Evolutionary conservation across 306 rosid genomes (phyloP), one percentile per base, ranked within the genome.

Genomic region (Pterocarpus macrocarpus): DNA sequence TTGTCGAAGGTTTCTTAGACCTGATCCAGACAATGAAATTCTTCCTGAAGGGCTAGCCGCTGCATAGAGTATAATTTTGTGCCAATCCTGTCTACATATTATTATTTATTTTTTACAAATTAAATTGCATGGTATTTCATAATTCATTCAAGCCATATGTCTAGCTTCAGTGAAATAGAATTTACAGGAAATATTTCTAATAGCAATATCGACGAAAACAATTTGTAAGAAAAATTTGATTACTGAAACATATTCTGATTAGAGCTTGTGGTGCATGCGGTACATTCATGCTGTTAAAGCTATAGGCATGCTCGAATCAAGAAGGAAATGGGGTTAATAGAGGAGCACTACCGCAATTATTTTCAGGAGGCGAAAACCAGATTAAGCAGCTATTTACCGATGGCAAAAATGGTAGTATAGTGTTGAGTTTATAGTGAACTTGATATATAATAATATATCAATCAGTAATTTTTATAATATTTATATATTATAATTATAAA

Each of bases 1-100:
- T 47, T 96, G 98, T 76, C 91, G 98, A 9, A 92, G 86, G 84
- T 88, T 89, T 89, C 85, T 92, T 45, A 87, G 95, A 35, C 86
- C 90, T 4, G 79, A 90, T 72, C 89, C 94, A 0, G 85, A 81
- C 4, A 66, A 14, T 64, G 97, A 90, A 70, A 81, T 88, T 67
- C 79, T 93, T 50, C 98, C 98, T 16, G 91, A 90, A 81, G 93
- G 92, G 81, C 84, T 96, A 76, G 78, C 82, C 28, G 71, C 89
- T 56, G 98, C 91, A 47, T 94, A 81, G 89, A 71, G 62, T 41
- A 44, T 56, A 56, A 38, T 71, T 49, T 66, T 50, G 64, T 56
- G 33, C 61, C 67, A 22, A 53, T 76, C 7, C 22, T 39, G 8
- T 64, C 17, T 15, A 36, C 73, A 33, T 47, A 0, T 17, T 52